phyloP scores from a whole-genome alignment of 2,329 filamentous ascomycete species.

The Cladophialophora chaetospira region DNA sequence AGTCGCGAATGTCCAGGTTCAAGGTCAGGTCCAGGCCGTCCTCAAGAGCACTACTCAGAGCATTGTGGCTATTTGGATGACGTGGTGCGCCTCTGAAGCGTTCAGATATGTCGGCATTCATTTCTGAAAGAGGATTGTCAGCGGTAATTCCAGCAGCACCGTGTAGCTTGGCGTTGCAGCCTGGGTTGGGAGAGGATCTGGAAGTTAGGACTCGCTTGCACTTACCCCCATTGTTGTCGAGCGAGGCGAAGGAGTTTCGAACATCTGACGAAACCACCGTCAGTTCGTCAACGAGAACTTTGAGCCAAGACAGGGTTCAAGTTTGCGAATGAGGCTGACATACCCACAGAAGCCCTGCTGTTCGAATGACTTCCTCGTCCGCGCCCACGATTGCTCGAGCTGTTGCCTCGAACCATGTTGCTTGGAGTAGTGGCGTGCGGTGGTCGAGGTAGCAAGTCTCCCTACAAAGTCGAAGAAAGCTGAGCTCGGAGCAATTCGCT shows the following conservation, averaged over 20 bases:
- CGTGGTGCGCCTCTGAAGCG: conserved; percentile 22
- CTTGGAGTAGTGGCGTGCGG: neutral
- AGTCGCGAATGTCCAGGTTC: conserved; percentile 31
- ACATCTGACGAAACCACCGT: neutral
- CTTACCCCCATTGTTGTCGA: conserved; percentile 1
- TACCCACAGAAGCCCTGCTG: neutral
- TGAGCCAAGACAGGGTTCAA: neutral
- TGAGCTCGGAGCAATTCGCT: neutral
- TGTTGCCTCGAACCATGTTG: neutral
- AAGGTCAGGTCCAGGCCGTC: conserved; percentile 21
- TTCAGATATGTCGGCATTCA: conserved; percentile 31
- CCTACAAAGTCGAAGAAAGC: neutral
- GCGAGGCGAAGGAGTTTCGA: neutral
- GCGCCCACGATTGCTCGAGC: neutral
- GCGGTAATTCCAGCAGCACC: too few species aligned
- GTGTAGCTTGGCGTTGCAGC: too few species aligned
- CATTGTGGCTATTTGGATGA: conserved; percentile 7
- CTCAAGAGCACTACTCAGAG: neutral
- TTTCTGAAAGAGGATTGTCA: too few species aligned
- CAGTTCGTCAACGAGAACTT: neutral
- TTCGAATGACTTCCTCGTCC: neutral
- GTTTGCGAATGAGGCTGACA: neutral
- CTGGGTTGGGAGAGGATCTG: neutral
- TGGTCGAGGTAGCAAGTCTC: neutral
- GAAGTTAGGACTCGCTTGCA: neutral